These are phyloP conservation scores for Neospermospora avenae DNA, from an alignment of 2,329 filamentous ascomycete genomes.

Conservation along the genomic window DNA sequence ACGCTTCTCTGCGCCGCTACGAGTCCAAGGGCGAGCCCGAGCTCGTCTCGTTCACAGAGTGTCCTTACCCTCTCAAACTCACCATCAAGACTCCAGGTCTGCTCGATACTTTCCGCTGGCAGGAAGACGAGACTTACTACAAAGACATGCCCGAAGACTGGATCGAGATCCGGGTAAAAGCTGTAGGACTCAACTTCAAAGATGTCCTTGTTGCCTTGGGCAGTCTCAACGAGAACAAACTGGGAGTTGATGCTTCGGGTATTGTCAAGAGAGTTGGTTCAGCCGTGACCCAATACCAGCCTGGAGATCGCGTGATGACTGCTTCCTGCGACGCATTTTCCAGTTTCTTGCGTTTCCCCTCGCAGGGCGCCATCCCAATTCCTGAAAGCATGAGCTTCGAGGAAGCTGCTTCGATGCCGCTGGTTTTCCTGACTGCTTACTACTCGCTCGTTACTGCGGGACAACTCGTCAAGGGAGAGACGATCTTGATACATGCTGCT, in stretches of 20 bases:
- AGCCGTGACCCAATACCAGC: not conserved
- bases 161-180: conserved; percentile 38
- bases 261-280: conserved; percentile 15
- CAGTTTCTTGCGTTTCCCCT: conserved; percentile 24
- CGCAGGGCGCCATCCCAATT: conserved; percentile 31
- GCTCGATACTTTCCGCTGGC: conserved; percentile 17
- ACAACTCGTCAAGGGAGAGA: conserved; percentile 36
- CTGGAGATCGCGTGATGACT: conserved; percentile 20
- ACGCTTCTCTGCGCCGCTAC: not conserved
- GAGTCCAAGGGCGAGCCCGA: conserved; percentile 1
- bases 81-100: conserved; percentile 12
- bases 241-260: conserved; percentile 16
- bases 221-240: conserved; percentile 1
- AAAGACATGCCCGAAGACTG: conserved; percentile 25
- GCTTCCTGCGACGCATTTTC: conserved; percentile 18
- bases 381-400: conserved; percentile 39
- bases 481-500: conserved; percentile 25
- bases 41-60: not conserved
- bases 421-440: conserved; percentile 42
- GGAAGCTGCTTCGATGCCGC: conserved; percentile 40
- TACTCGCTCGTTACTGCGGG: conserved; percentile 43
- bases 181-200: conserved; percentile 42
- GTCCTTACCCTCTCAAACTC: conserved; percentile 3
- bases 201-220: conserved; percentile 40
- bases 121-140: conserved; percentile 10